A percentile compares a stretch with the other conserved stretches of the same genome.
Evolutionary conservation across 768 basidiomycete genomes (phyloP).

Genomic region (Grammothele lineata): DNA sequence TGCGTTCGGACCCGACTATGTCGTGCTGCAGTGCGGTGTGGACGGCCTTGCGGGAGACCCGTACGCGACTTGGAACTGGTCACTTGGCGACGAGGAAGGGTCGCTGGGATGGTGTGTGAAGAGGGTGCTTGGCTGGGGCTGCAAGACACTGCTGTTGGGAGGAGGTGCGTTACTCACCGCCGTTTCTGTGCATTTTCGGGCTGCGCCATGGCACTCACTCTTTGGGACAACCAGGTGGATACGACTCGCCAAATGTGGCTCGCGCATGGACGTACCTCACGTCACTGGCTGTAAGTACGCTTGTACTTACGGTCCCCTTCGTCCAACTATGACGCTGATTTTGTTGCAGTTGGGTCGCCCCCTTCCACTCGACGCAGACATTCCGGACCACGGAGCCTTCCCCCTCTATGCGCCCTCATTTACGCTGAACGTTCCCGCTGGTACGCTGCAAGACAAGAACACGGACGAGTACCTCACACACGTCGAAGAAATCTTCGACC

Average conservation of each 20-base stretch:
- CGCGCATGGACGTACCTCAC: slow-evolving; percentile 86
- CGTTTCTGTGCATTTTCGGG: too few species aligned
- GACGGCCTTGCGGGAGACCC: slow-evolving; percentile 88
- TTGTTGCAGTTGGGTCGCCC: slow-evolving; percentile 46
- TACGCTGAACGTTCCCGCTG: slow-evolving; percentile 68
- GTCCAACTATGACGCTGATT: not conserved
- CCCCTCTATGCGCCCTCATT: slow-evolving; percentile 78
- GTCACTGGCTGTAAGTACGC: slow-evolving; percentile 56
- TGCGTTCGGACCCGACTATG: slow-evolving; percentile 69
- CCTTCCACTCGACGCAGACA: slow-evolving; percentile 53
- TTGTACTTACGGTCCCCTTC: too few species aligned
- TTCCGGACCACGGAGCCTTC: slow-evolving; percentile 75
- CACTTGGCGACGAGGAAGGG: slow-evolving; percentile 42
- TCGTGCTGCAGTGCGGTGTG: slow-evolving; percentile 82
- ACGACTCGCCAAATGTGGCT: slow-evolving; percentile 78
- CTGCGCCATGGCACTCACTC: too few species aligned
- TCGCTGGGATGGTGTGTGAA: slow-evolving; percentile 71
- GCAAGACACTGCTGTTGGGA: slow-evolving; percentile 67
- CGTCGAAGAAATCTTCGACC: slow-evolving; percentile 33
- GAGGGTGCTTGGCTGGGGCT: slow-evolving; percentile 51
- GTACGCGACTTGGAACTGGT: slow-evolving; percentile 70
- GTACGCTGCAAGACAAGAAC: slow-evolving; percentile 75
- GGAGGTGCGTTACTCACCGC: slow-evolving; percentile 68
- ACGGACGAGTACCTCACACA: slow-evolving; percentile 47
- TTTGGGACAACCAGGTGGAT: slow-evolving; percentile 79